Conservation (phyloP, 2,329 filamentous ascomycete species). For the Penicillium digitatum region DNA sequence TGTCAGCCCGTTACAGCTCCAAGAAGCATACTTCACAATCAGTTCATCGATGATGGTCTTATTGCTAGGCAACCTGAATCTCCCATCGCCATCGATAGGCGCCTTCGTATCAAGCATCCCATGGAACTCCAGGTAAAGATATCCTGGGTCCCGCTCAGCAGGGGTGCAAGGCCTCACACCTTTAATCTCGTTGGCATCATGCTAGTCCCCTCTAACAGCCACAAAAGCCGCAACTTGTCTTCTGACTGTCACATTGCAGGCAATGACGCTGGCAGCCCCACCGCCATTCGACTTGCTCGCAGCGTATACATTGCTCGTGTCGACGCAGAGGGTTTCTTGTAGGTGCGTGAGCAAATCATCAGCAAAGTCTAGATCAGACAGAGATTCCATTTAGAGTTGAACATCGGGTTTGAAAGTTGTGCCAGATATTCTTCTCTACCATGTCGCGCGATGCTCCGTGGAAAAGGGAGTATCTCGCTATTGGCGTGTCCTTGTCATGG, state of each 20-base stretch:
- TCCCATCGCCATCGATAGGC: conserved; percentile 16
- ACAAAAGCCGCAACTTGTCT: conserved; percentile 50
- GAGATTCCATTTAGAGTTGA: conserved; percentile 46
- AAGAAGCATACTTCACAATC: conserved; percentile 18
- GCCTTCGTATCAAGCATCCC: conserved; percentile 19
- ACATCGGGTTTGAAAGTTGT: conserved; percentile 44
- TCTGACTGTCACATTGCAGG: conserved; percentile 45
- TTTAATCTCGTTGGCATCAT: conserved; percentile 27
- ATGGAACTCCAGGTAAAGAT: conserved; percentile 25
- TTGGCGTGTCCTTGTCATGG: conserved; percentile 38
- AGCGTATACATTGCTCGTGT: conserved; percentile 44
- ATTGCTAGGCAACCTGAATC: conserved; percentile 16
- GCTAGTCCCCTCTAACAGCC: conserved; percentile 47
- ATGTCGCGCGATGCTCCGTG: conserved; percentile 43
- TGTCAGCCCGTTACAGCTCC: conserved; percentile 15
- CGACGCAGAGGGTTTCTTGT: conserved; percentile 44
- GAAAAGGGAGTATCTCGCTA: conserved; percentile 48
- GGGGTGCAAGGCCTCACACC: conserved; percentile 24
- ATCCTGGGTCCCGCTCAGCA: conserved; percentile 29
- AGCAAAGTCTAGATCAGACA: conserved; percentile 48
- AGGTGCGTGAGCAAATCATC: conserved; percentile 44
- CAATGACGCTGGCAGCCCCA: conserved; percentile 47
- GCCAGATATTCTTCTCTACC: conserved; percentile 41
- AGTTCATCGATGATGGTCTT: conserved; percentile 15
- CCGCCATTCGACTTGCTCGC: conserved; percentile 55